These are phyloP conservation scores for Yamadazyma kanchanaburiensis DNA, from an alignment of 1,139 yeast genomes.

Conservation along the genomic window DNA sequence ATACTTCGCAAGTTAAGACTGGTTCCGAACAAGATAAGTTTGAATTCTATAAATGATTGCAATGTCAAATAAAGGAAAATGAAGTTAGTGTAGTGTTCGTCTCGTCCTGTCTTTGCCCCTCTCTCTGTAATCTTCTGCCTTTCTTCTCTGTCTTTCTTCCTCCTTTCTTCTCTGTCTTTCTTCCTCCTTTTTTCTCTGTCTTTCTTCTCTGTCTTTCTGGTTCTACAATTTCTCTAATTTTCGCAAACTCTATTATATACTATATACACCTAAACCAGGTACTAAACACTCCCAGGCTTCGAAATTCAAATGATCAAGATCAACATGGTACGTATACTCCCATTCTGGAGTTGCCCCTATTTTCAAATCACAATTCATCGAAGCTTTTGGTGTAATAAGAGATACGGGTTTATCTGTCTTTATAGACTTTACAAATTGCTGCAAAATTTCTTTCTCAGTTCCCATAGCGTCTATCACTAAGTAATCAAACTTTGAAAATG, in stretches of 20 bases:
- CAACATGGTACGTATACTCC: constrained; percentile 50
- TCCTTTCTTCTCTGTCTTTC: too few relatives aligned
- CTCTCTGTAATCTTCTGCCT: too few relatives aligned
- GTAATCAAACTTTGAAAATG: constrained; percentile 7
- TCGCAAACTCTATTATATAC: constrained; percentile 15
- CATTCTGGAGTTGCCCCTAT: constrained; percentile 29
- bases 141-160: too few relatives aligned
- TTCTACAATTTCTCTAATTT: neutral
- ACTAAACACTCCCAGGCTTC: constrained; percentile 37
- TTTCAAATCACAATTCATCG: constrained; percentile 26
- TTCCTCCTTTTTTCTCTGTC: too few relatives aligned
- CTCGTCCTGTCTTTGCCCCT: too few relatives aligned
- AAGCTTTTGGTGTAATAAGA: constrained; percentile 49
- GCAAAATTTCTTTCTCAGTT: constrained; percentile 21
- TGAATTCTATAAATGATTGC: constrained; percentile 81
- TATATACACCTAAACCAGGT: constrained; percentile 62
- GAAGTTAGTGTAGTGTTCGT: too few relatives aligned
- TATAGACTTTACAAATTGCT: constrained; percentile 1
- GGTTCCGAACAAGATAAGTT: constrained; percentile 95
- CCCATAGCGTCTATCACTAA: constrained; percentile 59
- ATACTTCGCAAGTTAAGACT: constrained; percentile 92
- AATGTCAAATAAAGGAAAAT: constrained; percentile 5
- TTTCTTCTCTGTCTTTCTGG: too few relatives aligned
- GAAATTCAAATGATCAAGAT: constrained; percentile 67
- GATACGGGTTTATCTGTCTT: constrained; percentile 15